Evolutionary conservation across 75 land plant genomes (phyloP).

Genomic region (Larix kaempferi): DNA sequence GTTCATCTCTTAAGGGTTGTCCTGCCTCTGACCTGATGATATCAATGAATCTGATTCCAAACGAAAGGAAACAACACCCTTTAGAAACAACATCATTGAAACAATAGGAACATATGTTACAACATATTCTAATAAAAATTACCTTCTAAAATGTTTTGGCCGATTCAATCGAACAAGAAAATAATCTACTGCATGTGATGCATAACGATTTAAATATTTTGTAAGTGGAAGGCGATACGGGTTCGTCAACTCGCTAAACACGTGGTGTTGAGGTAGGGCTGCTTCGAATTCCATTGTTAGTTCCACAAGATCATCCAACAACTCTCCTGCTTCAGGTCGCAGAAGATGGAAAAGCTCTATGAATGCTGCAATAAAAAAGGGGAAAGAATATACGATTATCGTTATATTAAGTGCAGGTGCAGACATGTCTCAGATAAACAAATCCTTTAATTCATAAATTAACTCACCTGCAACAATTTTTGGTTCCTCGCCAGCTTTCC

Average conservation of each 20-base stretch:
- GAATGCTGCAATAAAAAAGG: slow-evolving; percentile 71
- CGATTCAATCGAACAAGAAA: slow-evolving; percentile 85
- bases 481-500: slow-evolving; percentile 99
- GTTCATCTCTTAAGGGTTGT: slow-evolving; percentile 85
- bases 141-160: slow-evolving; percentile 92
- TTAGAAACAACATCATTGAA: neutral
- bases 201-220: slow-evolving; percentile 89
- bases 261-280: slow-evolving; percentile 86
- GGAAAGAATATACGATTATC: neutral
- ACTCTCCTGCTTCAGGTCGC: slow-evolving; percentile 84
- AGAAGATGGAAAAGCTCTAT: slow-evolving; percentile 97
- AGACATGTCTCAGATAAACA: neutral
- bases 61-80: neutral
- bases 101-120: neutral
- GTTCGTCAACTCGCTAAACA: slow-evolving; percentile 95
- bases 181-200: slow-evolving; percentile 89
- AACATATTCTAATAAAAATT: neutral
- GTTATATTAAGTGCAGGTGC: no score
- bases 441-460: neutral
- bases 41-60: slow-evolving; percentile 79
- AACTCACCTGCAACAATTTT: slow-evolving; percentile 92
- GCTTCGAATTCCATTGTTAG: slow-evolving; percentile 87
- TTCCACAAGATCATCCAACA: slow-evolving; percentile 86
- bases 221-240: slow-evolving; percentile 97
- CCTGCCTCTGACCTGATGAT: slow-evolving; percentile 96